Conservation (phyloP, 2,329 filamentous ascomycete species). For the Huntiella decipiens region DNA sequence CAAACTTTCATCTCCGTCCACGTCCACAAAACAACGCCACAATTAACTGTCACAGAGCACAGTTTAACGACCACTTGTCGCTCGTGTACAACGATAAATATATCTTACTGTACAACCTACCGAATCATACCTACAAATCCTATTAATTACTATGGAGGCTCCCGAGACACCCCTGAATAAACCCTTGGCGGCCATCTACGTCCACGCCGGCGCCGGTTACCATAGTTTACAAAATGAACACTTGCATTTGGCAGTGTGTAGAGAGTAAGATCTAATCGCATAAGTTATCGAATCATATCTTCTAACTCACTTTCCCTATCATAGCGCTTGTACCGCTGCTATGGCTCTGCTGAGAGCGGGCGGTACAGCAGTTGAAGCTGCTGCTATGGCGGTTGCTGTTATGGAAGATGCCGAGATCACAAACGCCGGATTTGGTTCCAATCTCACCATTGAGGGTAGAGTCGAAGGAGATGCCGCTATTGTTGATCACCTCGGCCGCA, state of each 20-base stretch:
- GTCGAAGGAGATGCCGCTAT: constrained; percentile 93
- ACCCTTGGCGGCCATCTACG: constrained; percentile 57
- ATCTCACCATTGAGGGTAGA: constrained; percentile 70
- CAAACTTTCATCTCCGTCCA: too few relatives aligned
- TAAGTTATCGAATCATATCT: not conserved
- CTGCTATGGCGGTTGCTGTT: constrained; percentile 71
- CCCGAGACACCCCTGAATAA: constrained; percentile 13
- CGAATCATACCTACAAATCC: too few relatives aligned
- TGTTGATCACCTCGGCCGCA: constrained; percentile 77
- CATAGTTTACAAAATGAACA: constrained; percentile 76
- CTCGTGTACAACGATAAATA: too few relatives aligned
- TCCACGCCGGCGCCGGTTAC: constrained; percentile 89
- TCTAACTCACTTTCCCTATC: constrained; percentile 3
- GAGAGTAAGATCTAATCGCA: constrained; percentile 43
- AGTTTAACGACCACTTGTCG: too few relatives aligned
- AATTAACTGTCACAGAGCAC: too few relatives aligned
- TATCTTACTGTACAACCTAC: too few relatives aligned
- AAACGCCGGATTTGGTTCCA: constrained; percentile 91
- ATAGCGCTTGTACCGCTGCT: constrained; percentile 8
- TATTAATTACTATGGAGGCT: not conserved
- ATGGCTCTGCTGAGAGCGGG: constrained; percentile 47
- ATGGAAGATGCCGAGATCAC: constrained; percentile 92
- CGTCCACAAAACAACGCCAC: too few relatives aligned
- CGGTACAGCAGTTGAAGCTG: constrained; percentile 65
- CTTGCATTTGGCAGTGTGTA: constrained; percentile 69